Evolutionary conservation across 2,329 filamentous ascomycete species (phyloP), one percentile per base, ranked within the genome.

Genomic region (Cercospora sesami): DNA sequence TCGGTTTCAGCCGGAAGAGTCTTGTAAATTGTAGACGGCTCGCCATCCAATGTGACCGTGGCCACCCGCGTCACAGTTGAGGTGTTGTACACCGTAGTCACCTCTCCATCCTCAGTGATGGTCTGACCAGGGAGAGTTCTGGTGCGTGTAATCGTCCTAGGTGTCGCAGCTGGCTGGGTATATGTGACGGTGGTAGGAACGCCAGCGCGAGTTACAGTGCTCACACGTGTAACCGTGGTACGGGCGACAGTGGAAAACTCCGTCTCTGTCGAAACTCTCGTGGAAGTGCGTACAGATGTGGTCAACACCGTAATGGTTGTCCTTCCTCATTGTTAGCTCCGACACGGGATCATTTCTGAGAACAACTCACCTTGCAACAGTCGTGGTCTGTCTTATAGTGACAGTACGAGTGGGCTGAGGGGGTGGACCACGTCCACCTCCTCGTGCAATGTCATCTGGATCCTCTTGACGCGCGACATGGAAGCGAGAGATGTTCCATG

Each of bases 401-500:
- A 61, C 59, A 61, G 59, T 61, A 6, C 31, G 33, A 45, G 23
- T 39, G 30, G 48, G 48, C n/a, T 14, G 48, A 14, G 48, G 48
- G 3, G 14, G 14, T 30, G 48, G 48, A 8, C 14, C 10, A n/a
- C 10, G 48, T 5, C 48, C 48, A 55, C 33, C 33, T 26, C 36
- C 59, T 42, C 59, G 39, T n/a, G 59, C 14, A 42, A 18, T 45
- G 14, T 61, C 31, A 8, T 42, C 31, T 14, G 59, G 33, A 45
- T 61, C 59, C 16, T 61, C 59, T 45, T 42, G 59, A 23, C 39
- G 59, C 14, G 23, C 18, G 18, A 61, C 12, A 28, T n/a, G 33
- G 12, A 61, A 42, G 21, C 36, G 21, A 10, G 59, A 42, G 14
- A 45, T 45, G 16, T 61, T 61, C 59, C 59, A 61, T n/a, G 59